Percentiles rank a stretch among this genome's conserved stretches.
These are phyloP conservation scores for Talaromyces liani DNA, from an alignment of 495 filamentous ascomycete genomes.

Conservation along the genomic window DNA sequence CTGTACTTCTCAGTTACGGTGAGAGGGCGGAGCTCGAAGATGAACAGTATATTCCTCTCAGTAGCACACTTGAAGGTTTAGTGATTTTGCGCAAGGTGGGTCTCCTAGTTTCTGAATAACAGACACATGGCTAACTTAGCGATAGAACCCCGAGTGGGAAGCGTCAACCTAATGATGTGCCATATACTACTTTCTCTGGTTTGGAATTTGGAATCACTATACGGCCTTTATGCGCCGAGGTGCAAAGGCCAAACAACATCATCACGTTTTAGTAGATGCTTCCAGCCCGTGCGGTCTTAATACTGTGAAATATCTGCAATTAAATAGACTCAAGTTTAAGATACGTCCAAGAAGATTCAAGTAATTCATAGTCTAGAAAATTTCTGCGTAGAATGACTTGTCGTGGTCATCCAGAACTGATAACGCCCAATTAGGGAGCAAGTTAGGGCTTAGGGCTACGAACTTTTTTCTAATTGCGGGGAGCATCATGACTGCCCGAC, in stretches of 20 bases:
- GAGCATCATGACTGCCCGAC: conserved; percentile 6
- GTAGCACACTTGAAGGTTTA: conserved; percentile 84
- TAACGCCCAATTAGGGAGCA: conserved; percentile 24
- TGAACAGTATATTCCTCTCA: conserved; percentile 90
- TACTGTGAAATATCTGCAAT: background rate
- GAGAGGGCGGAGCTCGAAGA: conserved; percentile 96
- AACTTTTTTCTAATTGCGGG: conserved; percentile 22
- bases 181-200: background rate
- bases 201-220: background rate
- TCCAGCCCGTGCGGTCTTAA: background rate
- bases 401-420: background rate
- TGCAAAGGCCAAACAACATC: background rate
- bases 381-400: background rate
- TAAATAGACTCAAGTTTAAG: conserved; percentile 1
- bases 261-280: background rate
- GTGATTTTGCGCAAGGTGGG: conserved; percentile 94
- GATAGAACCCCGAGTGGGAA: conserved; percentile 49
- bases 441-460: conserved; percentile 40
- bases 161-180: conserved; percentile 24
- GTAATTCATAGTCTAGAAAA: background rate
- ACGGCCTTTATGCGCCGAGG: background rate
- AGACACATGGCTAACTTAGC: conserved; percentile 18
- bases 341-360: background rate
- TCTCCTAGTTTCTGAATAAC: background rate
- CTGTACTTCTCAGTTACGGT: conserved; percentile 84